Conservation (phyloP, 148 eudicot species). For the Camellia granthamiana region DNA sequence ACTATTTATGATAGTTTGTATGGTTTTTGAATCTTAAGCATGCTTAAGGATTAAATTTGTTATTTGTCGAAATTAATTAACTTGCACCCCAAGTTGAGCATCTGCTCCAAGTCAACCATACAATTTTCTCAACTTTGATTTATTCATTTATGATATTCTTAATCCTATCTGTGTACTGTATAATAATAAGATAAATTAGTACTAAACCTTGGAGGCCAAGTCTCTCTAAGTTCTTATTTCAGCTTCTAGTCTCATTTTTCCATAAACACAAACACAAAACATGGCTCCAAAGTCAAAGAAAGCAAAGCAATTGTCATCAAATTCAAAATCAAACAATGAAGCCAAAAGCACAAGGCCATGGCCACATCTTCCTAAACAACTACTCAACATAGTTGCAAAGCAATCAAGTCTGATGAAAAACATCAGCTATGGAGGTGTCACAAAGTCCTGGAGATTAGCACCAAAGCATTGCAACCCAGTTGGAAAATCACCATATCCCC, state of each 20-base stretch:
- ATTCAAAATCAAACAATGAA: not conserved
- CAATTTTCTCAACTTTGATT: too few relatives aligned
- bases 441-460: constrained; percentile 11
- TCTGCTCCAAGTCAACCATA: too few relatives aligned
- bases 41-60: too few relatives aligned
- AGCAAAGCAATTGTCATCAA: not conserved
- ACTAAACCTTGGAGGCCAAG: constrained; percentile 14
- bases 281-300: constrained; percentile 7
- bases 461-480: constrained; percentile 1
- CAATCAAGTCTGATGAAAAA: constrained; percentile 12
- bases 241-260: not conserved
- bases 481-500: not conserved
- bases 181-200: not conserved
- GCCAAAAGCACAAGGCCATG: constrained; percentile 14
- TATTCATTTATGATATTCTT: too few relatives aligned
- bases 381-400: not conserved
- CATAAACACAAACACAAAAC: not conserved
- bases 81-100: too few relatives aligned
- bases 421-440: constrained; percentile 11
- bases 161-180: too few relatives aligned
- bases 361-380: constrained; percentile 20
- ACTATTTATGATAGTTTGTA: too few relatives aligned
- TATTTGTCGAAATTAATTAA: too few relatives aligned
- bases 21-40: too few relatives aligned
- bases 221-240: not conserved